Percentiles rank a stretch among this genome's conserved stretches.
phyloP scores from a whole-genome alignment of 139 green algal genomes.

The Pleodorina starrii region DNA sequence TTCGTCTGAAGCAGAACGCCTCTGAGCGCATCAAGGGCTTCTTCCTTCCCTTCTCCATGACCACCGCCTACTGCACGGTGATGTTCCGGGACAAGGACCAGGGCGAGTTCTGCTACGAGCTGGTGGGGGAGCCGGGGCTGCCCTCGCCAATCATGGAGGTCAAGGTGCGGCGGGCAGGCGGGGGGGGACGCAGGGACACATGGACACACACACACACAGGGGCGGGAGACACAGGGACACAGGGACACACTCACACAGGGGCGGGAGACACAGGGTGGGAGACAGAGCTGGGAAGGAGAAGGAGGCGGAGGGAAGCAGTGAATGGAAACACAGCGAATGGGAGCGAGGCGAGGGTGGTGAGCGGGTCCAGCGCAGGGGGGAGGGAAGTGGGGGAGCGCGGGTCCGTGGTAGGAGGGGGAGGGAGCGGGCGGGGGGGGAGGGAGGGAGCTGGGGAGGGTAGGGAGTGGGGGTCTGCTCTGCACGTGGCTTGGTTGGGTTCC shows the following conservation, averaged over 20 bases:
- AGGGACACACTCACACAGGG: no score
- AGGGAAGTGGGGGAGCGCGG: background rate
- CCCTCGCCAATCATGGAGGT: constrained; percentile 68
- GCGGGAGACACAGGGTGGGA: no score
- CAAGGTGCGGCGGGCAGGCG: constrained; percentile 51
- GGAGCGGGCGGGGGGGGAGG: background rate
- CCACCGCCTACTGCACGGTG: constrained; percentile 70
- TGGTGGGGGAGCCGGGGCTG: constrained; percentile 70
- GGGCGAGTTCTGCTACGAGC: constrained; percentile 80
- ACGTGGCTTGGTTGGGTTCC: no score
- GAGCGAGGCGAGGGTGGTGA: no score
- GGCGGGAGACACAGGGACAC: no score
- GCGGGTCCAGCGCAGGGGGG: background rate
- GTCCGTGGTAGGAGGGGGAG: background rate
- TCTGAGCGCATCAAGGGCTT: constrained; percentile 67
- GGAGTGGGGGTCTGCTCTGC: no score
- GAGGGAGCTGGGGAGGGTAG: background rate
- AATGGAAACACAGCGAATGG: no score
- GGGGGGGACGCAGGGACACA: no score
- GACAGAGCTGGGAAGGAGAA: no score
- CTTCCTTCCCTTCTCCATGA: constrained; percentile 83
- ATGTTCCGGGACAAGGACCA: constrained; percentile 66
- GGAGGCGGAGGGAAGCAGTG: no score
- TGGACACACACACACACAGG: no score
- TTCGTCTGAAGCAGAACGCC: constrained; percentile 71